These are phyloP conservation scores for Tilletia indica DNA, from an alignment of 1,284 basidiomycete species.

Conservation along the genomic window DNA sequence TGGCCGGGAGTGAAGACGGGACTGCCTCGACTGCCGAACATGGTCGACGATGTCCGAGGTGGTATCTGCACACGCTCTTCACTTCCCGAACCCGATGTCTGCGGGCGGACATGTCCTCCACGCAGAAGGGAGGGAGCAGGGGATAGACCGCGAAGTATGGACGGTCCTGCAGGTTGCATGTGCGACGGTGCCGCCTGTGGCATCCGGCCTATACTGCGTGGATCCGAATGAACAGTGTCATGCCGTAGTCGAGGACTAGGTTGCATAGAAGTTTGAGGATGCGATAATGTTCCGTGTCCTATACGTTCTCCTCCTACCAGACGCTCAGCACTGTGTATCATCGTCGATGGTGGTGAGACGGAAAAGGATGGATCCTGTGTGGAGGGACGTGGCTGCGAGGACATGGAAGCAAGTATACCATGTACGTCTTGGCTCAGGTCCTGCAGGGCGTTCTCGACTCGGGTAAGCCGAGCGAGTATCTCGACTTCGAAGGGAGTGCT, in stretches of 20 bases:
- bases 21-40: not conserved
- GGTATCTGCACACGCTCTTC: constrained; percentile 15
- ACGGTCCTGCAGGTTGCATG: not conserved
- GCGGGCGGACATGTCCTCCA: not conserved
- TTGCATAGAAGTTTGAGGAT: not conserved
- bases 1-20: not conserved
- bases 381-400: not conserved
- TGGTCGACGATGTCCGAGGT: constrained; percentile 5
- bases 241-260: constrained; percentile 4
- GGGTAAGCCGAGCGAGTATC: not conserved
- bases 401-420: not conserved
- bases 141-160: not conserved
- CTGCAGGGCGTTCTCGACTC: constrained; percentile 15
- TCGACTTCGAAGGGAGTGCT: constrained; percentile 5
- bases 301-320: not conserved
- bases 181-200: not conserved
- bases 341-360: not conserved
- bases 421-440: constrained; percentile 1
- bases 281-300: not conserved
- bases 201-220: not conserved
- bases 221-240: not conserved
- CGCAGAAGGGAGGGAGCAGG: not conserved
- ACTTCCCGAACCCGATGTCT: not conserved
- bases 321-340: not conserved
- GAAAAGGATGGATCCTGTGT: not conserved